Evolutionary conservation across 2,329 filamentous ascomycete genomes (phyloP), one percentile per base, ranked within the genome.

Genomic region (Botrytis deweyae): DNA sequence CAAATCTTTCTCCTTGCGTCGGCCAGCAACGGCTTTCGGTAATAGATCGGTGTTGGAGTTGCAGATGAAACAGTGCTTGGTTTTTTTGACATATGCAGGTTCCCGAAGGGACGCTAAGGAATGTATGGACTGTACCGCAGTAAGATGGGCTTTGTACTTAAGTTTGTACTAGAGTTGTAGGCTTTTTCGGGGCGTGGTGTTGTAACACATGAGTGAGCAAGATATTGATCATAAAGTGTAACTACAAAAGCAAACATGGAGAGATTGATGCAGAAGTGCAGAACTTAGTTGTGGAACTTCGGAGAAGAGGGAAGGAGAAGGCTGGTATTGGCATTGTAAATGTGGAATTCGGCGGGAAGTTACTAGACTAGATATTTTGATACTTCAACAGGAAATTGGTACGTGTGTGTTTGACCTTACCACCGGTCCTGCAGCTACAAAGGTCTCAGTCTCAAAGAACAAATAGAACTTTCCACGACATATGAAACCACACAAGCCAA

Each of bases 71-170:
- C 70, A 67, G 46, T 10, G 33, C 49, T 72, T n/a, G n/a, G 36
- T 25, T 36, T 42, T 68, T 72, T 72, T 72, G 71, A 72, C 71
- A 42, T 69, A 72, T 72, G 71, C 71, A 72, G 71, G 64, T 61
- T 72, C 52, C 71, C 71, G 71, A 72, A 63, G 25, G 33, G 29
- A 69, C 52, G 44, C 49, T 58, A 72, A 68, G 63, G 52, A 68
- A 72, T 72, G 55, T 33, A 65, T 33, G n/a, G 25, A 18, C 49
- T 65, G 69, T 64, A 44, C 62, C 20, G 49, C 29, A 25, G 40
- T 61, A 65, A 72, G 64, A 55, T 49, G 44, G 63, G 22, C 25
- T 65, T 42, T 40, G 61, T 58, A 58, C 52, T 58, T 58, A 29
- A 18, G 52, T 33, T 58, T 58, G n/a, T 55, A 14, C 52, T 55